Evolutionary conservation across 805 yeast species (phyloP), one percentile per base, ranked within the genome.

Genomic region (Metschnikowia gruessii): DNA sequence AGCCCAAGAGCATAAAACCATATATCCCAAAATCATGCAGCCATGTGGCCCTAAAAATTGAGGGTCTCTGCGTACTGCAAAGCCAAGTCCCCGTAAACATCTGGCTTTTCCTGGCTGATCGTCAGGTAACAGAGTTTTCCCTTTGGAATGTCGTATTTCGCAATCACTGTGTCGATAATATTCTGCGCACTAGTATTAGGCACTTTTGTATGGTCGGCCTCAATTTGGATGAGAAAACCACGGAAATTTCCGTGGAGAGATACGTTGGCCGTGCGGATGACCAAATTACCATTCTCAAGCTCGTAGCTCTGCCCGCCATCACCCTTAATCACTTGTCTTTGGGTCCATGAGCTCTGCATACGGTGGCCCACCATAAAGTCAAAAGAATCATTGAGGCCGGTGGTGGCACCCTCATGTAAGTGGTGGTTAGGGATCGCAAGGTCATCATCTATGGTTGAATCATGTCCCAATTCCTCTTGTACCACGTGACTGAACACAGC

Each of bases 181-280:
- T 40, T 42, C 26, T 44, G 50, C 28, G 34, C 40, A 32, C 50
- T 54, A 11, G 37, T 22, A 22, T 39, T 16, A 19, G n/a, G 49
- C 46, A n/a, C 40, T 50, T 30, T 46, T 37, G 39, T 39, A 18
- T 47, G 49, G 34, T 56, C 49, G 29, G 50, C 72, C 47, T 78
- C 83, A 2, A 83, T 70, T 54, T 83, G 85, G 22, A 87, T 75
- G 31, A 87, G 60, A 31, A 87, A 73, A 0, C 90, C 90, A 50
- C 83, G 78, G 69, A 85, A 87, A 16, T 72, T 73, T 1, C 95
- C 95, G 59, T 85, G 90, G 12, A 86, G 70, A 41, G 82, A 81
- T 33, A 87, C 80, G 58, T 87, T 87, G 36, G 87, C 82, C 0
- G 90, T 77, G 33, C 88, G 68, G 3, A 87, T 66, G 8, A 69